Base-by-base conservation (phyloP, 2,329 filamentous ascomycete species). In the Exophiala mesophila region DNA sequence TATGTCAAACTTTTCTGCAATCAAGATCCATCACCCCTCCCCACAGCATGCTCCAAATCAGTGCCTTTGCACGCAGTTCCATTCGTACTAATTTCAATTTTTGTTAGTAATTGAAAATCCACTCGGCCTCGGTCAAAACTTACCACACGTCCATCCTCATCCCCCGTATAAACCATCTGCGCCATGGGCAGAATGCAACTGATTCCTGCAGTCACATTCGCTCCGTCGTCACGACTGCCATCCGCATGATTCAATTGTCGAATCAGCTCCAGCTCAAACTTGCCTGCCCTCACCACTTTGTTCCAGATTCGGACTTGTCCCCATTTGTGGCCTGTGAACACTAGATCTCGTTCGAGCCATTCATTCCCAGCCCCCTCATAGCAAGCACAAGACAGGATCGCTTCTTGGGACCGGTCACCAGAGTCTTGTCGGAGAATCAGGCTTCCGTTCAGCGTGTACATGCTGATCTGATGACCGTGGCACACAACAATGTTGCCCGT, bases 321-420 rank as follows among this genome's bases (percentile, higher is more conserved):
- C 38, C 82, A 73, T 50, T 78, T 74, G 60, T 97, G 92, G 0
- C 92, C 92, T 0, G 90, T 97, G 52, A 98, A 89, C 26, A 97
- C 70, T 31, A 98, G 71, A 47, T 83, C 82, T 41, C 83, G 82
- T 64, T 94, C 87, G 3, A 95, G 72, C 87, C 89, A 97, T 65
- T 97, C 92, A 55, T 88, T 92, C 2, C 83, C 84, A 0, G 81
- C 77, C 0, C 90, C 90, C 62, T 97, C 89, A 65, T 97, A 97
- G 63, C 95, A 95, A 2, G 89, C 86, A 51, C 88, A 92, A 1
- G 83, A 81, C 36, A 86, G 74, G 2, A 96, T 80, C 23, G 76
- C 80, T 58, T 96, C 90, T 17, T 90, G 85, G 7, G 74, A 70
- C 3, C 70, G 66, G 13, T 78, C 74, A 55, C 87, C 92, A 1